Conservation (phyloP, 345 rosid species). For the Aegle marmelos region DNA sequence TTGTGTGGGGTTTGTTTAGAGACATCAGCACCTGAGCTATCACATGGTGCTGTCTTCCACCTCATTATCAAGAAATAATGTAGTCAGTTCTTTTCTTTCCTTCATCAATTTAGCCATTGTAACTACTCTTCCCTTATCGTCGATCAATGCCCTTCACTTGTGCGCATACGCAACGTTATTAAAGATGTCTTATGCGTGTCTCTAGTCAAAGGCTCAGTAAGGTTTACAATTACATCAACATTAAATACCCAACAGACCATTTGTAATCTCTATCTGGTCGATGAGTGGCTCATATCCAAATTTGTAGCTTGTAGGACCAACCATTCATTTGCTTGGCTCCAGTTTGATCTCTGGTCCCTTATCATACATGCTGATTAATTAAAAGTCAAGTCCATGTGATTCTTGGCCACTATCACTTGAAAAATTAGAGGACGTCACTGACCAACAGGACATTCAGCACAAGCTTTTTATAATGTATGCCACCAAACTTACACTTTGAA, state of each 20-base stretch:
- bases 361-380: too few species aligned
- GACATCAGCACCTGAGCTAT: conserved; percentile 4
- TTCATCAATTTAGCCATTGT: not conserved
- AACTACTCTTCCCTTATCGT: not conserved
- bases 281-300: not conserved
- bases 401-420: too few species aligned
- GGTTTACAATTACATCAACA: not conserved
- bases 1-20: not conserved
- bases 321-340: too few species aligned
- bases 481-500: not conserved
- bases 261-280: too few species aligned
- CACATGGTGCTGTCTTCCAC: conserved; percentile 14
- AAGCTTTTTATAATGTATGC: not conserved
- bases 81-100: too few species aligned
- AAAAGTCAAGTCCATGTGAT: too few species aligned
- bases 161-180: not conserved
- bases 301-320: too few species aligned
- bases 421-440: too few species aligned
- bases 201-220: not conserved
- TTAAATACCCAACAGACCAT: not conserved
- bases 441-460: too few species aligned
- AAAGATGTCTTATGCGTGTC: not conserved
- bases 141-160: not conserved
- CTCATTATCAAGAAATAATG: not conserved
- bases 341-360: too few species aligned